phyloP scores from a whole-genome alignment of 2,329 filamentous ascomycete species.

The Pyrenophora tritici-repentis region DNA sequence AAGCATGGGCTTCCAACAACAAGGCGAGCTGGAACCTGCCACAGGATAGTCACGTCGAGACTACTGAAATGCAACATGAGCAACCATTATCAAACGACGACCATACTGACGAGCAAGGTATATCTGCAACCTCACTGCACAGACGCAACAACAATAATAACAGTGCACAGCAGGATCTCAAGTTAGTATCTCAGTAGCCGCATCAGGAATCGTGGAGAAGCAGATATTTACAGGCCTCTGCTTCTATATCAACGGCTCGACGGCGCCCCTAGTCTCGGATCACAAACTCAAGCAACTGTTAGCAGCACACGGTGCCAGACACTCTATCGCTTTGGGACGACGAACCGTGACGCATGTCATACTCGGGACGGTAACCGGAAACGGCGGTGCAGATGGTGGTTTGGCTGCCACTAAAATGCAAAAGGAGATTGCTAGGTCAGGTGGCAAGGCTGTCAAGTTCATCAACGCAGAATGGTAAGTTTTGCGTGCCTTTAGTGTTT shows the following conservation, averaged over 20 bases:
- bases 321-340: constrained; percentile 73
- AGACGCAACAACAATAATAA: neutral
- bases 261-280: constrained; percentile 79
- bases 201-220: constrained; percentile 21
- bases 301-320: constrained; percentile 71
- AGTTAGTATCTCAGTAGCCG: neutral
- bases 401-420: constrained; percentile 79
- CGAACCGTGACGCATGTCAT: constrained; percentile 85
- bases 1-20: constrained; percentile 34
- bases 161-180: neutral
- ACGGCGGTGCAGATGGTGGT: constrained; percentile 69
- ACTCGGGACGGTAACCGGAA: constrained; percentile 57
- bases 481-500: neutral
- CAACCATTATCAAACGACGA: neutral
- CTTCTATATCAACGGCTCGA: constrained; percentile 88
- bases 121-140: neutral
- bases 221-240: constrained; percentile 72
- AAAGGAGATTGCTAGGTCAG: constrained; percentile 71
- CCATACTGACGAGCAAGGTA: constrained; percentile 8
- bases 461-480: constrained; percentile 76
- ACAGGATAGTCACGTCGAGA: constrained; percentile 8
- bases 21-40: constrained; percentile 10
- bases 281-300: constrained; percentile 83
- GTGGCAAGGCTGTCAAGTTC: constrained; percentile 75
- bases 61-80: neutral